These are phyloP conservation scores for Yarrowia sp. DNA, from an alignment of 805 yeast species.

Conservation along the genomic window DNA sequence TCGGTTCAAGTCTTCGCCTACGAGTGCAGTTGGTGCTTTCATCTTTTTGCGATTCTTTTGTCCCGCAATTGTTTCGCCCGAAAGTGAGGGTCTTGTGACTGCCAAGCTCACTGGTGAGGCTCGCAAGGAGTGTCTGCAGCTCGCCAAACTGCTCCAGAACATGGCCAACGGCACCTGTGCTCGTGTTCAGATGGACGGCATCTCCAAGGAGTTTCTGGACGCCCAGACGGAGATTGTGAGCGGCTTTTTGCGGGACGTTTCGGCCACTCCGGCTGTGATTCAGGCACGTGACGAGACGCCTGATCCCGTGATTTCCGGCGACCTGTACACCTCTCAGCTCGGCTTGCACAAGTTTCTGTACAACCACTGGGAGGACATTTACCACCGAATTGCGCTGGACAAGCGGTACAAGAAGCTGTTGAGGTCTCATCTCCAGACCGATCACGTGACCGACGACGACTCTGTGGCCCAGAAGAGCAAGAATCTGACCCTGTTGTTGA, in stretches of 20 bases:
- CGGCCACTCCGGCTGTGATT: conserved; percentile 30
- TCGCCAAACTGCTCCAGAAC: conserved; percentile 48
- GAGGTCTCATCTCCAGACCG: conserved; percentile 5
- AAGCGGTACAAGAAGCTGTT: conserved; percentile 42
- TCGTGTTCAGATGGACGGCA: conserved; percentile 44
- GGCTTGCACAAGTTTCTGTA: conserved; percentile 60
- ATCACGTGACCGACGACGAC: conserved; percentile 20
- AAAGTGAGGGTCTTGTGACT: conserved; percentile 51
- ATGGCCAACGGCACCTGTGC: conserved; percentile 45
- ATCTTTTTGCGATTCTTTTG: conserved; percentile 75
- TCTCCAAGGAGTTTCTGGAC: conserved; percentile 13
- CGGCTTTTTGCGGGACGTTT: conserved; percentile 45
- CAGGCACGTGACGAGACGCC: conserved; percentile 44
- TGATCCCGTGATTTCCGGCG: conserved; percentile 33
- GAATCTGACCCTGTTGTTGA: conserved; percentile 15
- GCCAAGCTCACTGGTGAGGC: conserved; percentile 42
- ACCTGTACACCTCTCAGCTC: conserved; percentile 49
- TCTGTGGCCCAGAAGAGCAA: conserved; percentile 19
- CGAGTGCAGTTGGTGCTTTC: conserved; percentile 81
- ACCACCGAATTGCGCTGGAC: conserved; percentile 43
- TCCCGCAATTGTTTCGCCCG: conserved; percentile 87
- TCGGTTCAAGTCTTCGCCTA: conserved; percentile 66
- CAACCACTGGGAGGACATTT: conserved; percentile 55
- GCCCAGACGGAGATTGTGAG: conserved; percentile 56
- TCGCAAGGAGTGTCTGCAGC: conserved; percentile 43